Evolutionary conservation across 1,139 yeast genomes (phyloP).

Genomic region (Zygosaccharomyces sapae): DNA sequence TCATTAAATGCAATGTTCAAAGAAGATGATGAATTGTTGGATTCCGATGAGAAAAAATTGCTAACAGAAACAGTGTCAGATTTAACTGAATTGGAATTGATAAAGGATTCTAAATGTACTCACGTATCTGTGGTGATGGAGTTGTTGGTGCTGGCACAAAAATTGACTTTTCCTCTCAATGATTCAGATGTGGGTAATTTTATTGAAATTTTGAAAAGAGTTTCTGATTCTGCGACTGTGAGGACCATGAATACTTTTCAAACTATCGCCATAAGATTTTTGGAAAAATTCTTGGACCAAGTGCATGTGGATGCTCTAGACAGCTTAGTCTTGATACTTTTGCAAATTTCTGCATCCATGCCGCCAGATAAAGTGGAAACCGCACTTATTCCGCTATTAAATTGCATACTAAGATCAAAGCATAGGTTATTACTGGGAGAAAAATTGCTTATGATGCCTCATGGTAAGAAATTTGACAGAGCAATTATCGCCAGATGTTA

Average conservation of each 20-base stretch:
- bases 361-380: constrained; percentile 1
- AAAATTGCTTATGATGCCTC: constrained; percentile 2
- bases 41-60: constrained; percentile 1
- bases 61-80: constrained; percentile 1
- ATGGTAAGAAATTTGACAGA: neutral
- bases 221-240: neutral
- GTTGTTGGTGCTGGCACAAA: constrained; percentile 3
- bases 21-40: neutral
- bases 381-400: constrained; percentile 1
- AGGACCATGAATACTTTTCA: neutral
- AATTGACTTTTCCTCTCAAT: constrained; percentile 1
- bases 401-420: constrained; percentile 2
- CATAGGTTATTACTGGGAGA: constrained; percentile 1
- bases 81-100: neutral
- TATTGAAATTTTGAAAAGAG: neutral
- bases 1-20: constrained; percentile 4
- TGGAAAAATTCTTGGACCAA: neutral
- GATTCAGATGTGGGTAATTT: neutral
- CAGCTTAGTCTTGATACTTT: neutral
- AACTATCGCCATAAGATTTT: neutral
- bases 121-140: neutral
- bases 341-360: neutral
- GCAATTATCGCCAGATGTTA: neutral
- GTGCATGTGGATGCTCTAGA: neutral
- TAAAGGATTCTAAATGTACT: neutral